Base-by-base conservation (phyloP, 495 filamentous ascomycete species). In the Aspergillus mulundensis region DNA sequence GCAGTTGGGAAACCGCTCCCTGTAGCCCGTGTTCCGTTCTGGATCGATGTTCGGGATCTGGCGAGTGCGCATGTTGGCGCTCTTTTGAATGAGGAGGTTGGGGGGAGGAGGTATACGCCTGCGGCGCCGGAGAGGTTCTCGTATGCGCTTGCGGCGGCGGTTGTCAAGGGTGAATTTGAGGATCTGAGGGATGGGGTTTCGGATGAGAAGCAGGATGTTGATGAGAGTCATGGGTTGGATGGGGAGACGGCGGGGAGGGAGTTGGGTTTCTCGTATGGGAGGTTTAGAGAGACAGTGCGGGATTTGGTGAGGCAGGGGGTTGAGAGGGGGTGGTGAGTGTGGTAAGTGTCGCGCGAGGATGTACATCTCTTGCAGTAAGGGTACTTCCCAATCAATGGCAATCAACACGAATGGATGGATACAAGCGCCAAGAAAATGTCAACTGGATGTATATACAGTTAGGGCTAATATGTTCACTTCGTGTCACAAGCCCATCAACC, bases 41-140 rank as follows among this genome's bases (percentile, higher is more conserved):
- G 71, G 72, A 65, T 78, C 28, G 75, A 80, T 58, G 77, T 69
- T 3, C 61, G 77, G 1, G 77, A 78, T 58, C 57, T 78, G 6
- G 77, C 74, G 0, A 56, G 54, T 23, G 73, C 70, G 11, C 75
- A 79, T 66, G 68, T 77, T 32, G 61, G 69, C 25, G 75, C 76
- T 0, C 51, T 73, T 15, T 34, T 72, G 50, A 50, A 41, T 14
- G 58, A 59, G 0, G 70, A 65, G 28, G 72, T 61, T 0, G 70
- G 69, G 5, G 73, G 71, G 0, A 70, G 67, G 65, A 56, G 75
- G 19, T 77, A 66, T 53, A 55, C 69, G 5, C 56, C 68, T 46
- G 65, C 66, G 12, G 54, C 64, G 3, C 61, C 66, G 14, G 69
- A 77, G 59, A 59, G 61, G 7, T 79, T 74, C 51, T 70, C 70